phyloP scores from a whole-genome alignment of 169 alveolate species.

The Plasmodium vinckei region DNA sequence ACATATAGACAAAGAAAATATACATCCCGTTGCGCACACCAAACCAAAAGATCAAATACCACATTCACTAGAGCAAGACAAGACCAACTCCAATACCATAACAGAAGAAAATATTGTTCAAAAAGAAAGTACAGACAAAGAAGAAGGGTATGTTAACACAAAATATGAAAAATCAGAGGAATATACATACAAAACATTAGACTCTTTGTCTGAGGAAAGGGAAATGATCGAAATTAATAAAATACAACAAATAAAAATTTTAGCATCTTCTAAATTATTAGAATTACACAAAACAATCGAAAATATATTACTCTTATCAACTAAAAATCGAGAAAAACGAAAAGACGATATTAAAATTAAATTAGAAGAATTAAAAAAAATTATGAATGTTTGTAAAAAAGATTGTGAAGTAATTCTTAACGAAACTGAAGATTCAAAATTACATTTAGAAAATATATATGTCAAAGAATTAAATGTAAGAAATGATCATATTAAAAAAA shows the following conservation, averaged over 20 bases:
- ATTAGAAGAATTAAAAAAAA: slow-evolving; percentile 60
- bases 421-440: slow-evolving; percentile 58
- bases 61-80: background rate
- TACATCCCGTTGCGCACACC: background rate
- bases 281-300: slow-evolving; percentile 47
- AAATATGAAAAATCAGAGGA: too few species aligned
- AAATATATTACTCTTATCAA: slow-evolving; percentile 22
- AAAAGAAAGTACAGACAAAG: background rate
- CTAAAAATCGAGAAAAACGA: slow-evolving; percentile 35
- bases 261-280: slow-evolving; percentile 42
- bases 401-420: slow-evolving; percentile 65
- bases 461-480: slow-evolving; percentile 41
- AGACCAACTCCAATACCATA: slow-evolving; percentile 1
- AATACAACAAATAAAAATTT: slow-evolving; percentile 59
- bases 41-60: background rate
- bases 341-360: slow-evolving; percentile 46
- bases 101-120: background rate
- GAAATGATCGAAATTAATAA: slow-evolving; percentile 46
- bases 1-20: background rate
- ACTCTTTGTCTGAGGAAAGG: slow-evolving; percentile 5
- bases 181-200: too few species aligned
- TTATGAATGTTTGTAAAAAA: slow-evolving; percentile 57
- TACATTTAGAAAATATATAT: slow-evolving; percentile 54
- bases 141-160: background rate
- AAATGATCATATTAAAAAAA: slow-evolving; percentile 24